These are phyloP conservation scores for Colletotrichum musicola DNA, from an alignment of 2,329 filamentous ascomycete genomes.

Conservation along the genomic window DNA sequence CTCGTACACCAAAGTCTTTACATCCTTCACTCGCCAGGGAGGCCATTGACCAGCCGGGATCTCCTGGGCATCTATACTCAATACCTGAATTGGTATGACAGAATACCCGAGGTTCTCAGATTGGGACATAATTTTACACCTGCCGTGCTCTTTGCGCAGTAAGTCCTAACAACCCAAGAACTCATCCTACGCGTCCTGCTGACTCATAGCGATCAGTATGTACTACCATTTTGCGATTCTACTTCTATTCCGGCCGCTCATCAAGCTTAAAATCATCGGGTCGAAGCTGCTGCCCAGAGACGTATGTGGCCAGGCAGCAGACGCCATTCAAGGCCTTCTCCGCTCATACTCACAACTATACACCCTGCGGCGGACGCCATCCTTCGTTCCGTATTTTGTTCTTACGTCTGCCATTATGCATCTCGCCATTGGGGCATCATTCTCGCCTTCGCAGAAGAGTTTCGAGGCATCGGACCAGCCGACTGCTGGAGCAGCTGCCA, in stretches of 20 bases:
- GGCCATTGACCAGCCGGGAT: slow-evolving; percentile 72
- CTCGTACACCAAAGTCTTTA: slow-evolving; percentile 79
- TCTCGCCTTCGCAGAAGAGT: slow-evolving; percentile 35
- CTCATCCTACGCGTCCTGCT: too few relatives aligned
- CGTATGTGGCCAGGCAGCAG: slow-evolving; percentile 73
- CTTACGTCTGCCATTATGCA: slow-evolving; percentile 72
- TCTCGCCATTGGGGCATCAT: slow-evolving; percentile 63
- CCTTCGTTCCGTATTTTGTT: slow-evolving; percentile 73
- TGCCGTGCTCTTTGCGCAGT: slow-evolving; percentile 81
- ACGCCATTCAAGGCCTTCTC: slow-evolving; percentile 68
- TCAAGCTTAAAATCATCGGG: slow-evolving; percentile 73
- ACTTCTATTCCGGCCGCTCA: slow-evolving; percentile 79
- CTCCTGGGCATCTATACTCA: slow-evolving; percentile 75
- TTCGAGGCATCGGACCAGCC: slow-evolving; percentile 10
- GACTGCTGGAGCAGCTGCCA: slow-evolving; percentile 40
- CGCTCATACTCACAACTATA: slow-evolving; percentile 70
- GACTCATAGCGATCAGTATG: slow-evolving; percentile 58
- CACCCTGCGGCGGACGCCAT: slow-evolving; percentile 69
- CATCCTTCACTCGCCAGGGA: slow-evolving; percentile 78
- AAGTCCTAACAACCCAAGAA: slow-evolving; percentile 51
- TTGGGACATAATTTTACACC: slow-evolving; percentile 79
- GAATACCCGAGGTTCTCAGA: slow-evolving; percentile 72
- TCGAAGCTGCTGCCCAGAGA: slow-evolving; percentile 74
- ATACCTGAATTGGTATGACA: slow-evolving; percentile 79
- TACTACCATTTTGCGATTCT: slow-evolving; percentile 79